phyloP scores from a whole-genome alignment of 2,329 filamentous ascomycete species.

The Scolecobasidium constrictum region DNA sequence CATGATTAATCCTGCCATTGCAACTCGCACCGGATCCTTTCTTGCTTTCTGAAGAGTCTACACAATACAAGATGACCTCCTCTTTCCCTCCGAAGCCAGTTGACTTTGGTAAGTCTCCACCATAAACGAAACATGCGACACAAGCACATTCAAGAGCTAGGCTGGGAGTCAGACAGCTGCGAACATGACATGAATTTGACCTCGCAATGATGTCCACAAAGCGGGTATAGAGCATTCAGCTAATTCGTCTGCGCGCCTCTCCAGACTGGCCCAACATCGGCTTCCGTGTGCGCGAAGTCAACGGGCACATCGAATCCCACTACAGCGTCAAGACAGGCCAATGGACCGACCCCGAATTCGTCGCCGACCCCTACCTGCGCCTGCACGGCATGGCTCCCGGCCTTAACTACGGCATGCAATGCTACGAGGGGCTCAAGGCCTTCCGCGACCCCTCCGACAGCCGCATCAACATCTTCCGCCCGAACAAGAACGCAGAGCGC shows the following conservation, averaged over 20 bases:
- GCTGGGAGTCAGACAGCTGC: too few relatives aligned
- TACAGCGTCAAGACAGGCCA: slow-evolving; percentile 63
- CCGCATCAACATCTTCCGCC: slow-evolving; percentile 76
- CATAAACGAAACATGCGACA: neutral
- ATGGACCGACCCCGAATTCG: slow-evolving; percentile 72
- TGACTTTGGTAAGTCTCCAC: slow-evolving; percentile 31
- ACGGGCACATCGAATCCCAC: slow-evolving; percentile 84
- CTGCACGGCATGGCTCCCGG: slow-evolving; percentile 93
- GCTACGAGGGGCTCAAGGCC: slow-evolving; percentile 96
- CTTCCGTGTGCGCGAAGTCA: slow-evolving; percentile 45
- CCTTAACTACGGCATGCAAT: slow-evolving; percentile 91
- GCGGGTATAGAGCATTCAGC: too few relatives aligned
- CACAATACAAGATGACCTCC: slow-evolving; percentile 13
- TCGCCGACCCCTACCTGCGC: slow-evolving; percentile 71
- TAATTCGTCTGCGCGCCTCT: too few relatives aligned
- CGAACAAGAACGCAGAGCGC: slow-evolving; percentile 70
- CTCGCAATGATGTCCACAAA: too few relatives aligned
- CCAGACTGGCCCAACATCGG: slow-evolving; percentile 9
- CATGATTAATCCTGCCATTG: too few relatives aligned
- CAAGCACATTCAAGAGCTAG: too few relatives aligned
- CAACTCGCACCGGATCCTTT: neutral
- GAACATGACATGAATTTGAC: too few relatives aligned
- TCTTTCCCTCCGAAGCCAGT: slow-evolving; percentile 66
- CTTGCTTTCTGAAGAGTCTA: slow-evolving; percentile 12
- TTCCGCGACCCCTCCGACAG: slow-evolving; percentile 66